Evolutionary conservation across 129 eudicot genomes (phyloP).

Genomic region (Silybum marianum): DNA sequence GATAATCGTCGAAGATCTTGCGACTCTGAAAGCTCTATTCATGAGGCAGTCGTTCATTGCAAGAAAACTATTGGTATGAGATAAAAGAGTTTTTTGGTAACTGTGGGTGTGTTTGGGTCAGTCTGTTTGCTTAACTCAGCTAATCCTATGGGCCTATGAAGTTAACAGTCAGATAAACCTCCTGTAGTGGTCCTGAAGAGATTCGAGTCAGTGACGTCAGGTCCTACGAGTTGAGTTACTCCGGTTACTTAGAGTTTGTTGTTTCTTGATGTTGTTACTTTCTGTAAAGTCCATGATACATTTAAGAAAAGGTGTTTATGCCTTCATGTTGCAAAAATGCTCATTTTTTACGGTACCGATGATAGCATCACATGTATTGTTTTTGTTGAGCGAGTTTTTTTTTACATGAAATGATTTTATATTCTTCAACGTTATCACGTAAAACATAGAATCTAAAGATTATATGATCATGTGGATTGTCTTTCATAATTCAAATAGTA

Average conservation of each 20-base stretch:
- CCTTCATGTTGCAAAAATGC: slow-evolving; percentile 1
- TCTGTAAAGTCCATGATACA: slow-evolving; percentile 18
- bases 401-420: not conserved
- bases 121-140: not conserved
- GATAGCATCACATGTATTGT: not conserved
- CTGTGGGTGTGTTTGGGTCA: not conserved
- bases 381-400: not conserved
- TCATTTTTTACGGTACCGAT: not conserved
- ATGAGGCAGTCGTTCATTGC: slow-evolving; percentile 95
- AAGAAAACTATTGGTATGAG: slow-evolving; percentile 72
- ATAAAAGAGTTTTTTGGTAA: not conserved
- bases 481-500: not conserved
- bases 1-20: slow-evolving; percentile 71
- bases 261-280: not conserved
- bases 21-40: slow-evolving; percentile 86
- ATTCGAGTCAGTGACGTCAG: not conserved
- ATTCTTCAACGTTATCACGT: not conserved
- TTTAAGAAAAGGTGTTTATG: not conserved
- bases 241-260: not conserved
- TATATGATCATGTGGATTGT: not conserved
- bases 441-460: too few species aligned
- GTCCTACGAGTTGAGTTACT: not conserved
- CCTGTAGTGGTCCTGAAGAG: not conserved
- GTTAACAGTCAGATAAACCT: not conserved
- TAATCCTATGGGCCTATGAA: not conserved